Evolutionary conservation across 306 rosid genomes (phyloP).

Genomic region (Ochetophila trinervis): DNA sequence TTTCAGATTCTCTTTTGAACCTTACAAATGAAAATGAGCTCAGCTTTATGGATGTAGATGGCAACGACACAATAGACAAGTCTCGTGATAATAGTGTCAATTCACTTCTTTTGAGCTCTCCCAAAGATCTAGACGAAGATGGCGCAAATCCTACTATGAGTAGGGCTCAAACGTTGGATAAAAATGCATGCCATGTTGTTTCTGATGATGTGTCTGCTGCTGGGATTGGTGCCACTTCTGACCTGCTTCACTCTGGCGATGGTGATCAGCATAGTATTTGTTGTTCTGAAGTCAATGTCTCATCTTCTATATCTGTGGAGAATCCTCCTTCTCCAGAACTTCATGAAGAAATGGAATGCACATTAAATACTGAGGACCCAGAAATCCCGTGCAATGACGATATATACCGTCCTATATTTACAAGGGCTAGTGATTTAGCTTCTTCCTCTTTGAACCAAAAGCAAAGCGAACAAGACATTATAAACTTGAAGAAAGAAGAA

Average conservation of each 20-base stretch:
- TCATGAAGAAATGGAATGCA: conserved; percentile 37
- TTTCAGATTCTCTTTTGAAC: conserved; percentile 39
- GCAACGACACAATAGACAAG: conserved; percentile 37
- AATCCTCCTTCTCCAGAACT: conserved; percentile 23
- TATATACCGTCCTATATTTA: conserved; percentile 8
- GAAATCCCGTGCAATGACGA: conserved; percentile 57
- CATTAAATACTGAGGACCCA: conserved; percentile 58
- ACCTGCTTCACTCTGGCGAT: conserved; percentile 19
- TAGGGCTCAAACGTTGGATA: conserved; percentile 31
- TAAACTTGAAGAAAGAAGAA: conserved; percentile 41
- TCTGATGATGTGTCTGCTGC: conserved; percentile 21
- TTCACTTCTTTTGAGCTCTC: conserved; percentile 42
- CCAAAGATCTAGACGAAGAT: conserved; percentile 36
- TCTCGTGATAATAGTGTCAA: conserved; percentile 30
- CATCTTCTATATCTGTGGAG: conserved; percentile 22
- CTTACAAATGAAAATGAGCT: conserved; percentile 34
- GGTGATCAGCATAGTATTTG: conserved; percentile 27
- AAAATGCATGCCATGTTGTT: conserved; percentile 21
- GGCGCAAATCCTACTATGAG: conserved; percentile 21
- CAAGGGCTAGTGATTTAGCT: conserved; percentile 30
- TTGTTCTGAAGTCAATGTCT: conserved; percentile 30
- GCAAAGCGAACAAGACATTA: conserved; percentile 23
- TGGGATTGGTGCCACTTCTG: conserved; percentile 25
- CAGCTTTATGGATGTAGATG: conserved; percentile 35
- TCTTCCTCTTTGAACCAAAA: conserved; percentile 23